phyloP scores from a whole-genome alignment of 2,329 filamentous ascomycete genomes.

The Monilinia fructicola region DNA sequence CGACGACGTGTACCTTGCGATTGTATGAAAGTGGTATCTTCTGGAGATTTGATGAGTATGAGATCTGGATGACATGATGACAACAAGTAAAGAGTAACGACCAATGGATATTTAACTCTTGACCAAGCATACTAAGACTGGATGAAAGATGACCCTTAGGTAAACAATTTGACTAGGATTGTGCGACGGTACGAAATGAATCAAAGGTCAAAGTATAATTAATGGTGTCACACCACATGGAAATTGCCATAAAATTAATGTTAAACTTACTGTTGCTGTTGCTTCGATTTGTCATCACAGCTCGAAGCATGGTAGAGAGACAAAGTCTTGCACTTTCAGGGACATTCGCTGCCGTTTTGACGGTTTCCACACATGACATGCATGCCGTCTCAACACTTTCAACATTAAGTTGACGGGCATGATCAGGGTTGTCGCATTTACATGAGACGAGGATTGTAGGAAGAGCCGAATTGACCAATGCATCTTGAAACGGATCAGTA shows the following conservation, averaged over 20 bases:
- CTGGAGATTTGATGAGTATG: slow-evolving; percentile 8
- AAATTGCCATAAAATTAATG: slow-evolving; percentile 11
- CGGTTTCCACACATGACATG: slow-evolving; percentile 67
- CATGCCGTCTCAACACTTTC: slow-evolving; percentile 65
- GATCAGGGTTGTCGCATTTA: slow-evolving; percentile 80
- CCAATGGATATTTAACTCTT: background rate
- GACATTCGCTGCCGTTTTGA: slow-evolving; percentile 69
- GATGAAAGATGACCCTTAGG: background rate
- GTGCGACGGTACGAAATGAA: slow-evolving; percentile 6
- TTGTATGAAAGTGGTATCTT: slow-evolving; percentile 9
- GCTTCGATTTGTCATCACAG: slow-evolving; percentile 61
- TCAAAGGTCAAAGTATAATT: slow-evolving; percentile 8
- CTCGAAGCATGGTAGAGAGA: slow-evolving; percentile 71
- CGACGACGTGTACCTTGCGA: slow-evolving; percentile 52
- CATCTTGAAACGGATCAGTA: slow-evolving; percentile 53
- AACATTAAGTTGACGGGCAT: slow-evolving; percentile 69
- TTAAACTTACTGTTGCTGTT: slow-evolving; percentile 58
- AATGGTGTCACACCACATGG: slow-evolving; percentile 24
- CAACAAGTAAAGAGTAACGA: background rate
- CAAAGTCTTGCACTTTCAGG: slow-evolving; percentile 74
- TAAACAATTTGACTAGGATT: slow-evolving; percentile 10
- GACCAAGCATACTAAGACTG: background rate
- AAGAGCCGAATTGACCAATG: slow-evolving; percentile 68
- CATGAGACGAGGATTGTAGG: slow-evolving; percentile 82
- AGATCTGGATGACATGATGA: background rate